Base-by-base conservation (phyloP, 1,284 basidiomycete genomes). In the Apiotrichum sp. region DNA sequence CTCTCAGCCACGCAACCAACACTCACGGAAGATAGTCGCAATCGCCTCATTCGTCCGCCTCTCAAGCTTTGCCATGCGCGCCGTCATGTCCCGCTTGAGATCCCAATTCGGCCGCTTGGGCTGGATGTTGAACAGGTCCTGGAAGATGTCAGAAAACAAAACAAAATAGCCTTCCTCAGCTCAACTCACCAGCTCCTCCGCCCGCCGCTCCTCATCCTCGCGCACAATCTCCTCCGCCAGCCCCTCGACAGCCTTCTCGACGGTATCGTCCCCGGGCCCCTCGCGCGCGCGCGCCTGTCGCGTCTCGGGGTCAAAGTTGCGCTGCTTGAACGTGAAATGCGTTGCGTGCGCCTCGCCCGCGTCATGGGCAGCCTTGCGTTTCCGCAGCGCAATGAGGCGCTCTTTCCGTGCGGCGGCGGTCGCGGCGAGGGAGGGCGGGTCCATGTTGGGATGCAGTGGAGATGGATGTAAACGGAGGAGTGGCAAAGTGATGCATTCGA, bases 21-120 rank as follows among this genome's bases (percentile, higher is more conserved):
- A 48, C 47, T 38, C 36, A 48, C 48, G 52, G 69, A 98, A 97
- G 29, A 98, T 82, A 6, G 86, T 87, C 65, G 95, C 87, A 59
- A 96, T 88, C 1, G 93, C 86, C 72, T 95, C 88, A 65, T 95
- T 89, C 1, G 92, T 96, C 73, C 85, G 85, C 60, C 89, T 80
- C 69, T 96, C 90, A n/a, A 98, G 79, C 71, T 86, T 93, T 10
- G 84, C 81, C 52, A 95, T 80, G 68, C 93, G 89, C 77, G 88
- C 90, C 55, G 91, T 88, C 77, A 93, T 85, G 69, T 97, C 92
- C 47, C 93, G 84, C 74, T 95, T 97, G 62, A 98, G 79, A 75
- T 98, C 95, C 93, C 95, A 98, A 74, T 98, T 98, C 9, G 88
- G 85, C 49, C 91, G 82, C 80, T 93, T 95, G 1, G 95, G 95